Conservation (phyloP, 352 stramenopile genomes). For the Halophytophthora polymorphica region DNA sequence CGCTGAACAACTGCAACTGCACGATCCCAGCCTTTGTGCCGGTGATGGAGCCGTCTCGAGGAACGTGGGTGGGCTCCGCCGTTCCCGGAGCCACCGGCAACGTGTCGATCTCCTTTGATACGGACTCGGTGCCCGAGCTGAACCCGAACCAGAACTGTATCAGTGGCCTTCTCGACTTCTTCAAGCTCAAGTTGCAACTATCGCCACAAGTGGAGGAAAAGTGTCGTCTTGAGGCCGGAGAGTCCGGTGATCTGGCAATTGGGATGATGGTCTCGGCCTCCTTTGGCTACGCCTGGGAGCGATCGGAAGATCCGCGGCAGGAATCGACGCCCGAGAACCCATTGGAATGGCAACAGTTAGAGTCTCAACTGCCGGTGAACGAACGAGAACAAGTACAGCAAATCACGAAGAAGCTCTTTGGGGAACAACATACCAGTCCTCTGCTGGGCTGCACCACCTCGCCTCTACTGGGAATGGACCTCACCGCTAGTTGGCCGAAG, state of each 20-base stretch:
- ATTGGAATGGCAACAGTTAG: slow-evolving; percentile 22
- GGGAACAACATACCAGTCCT: slow-evolving; percentile 19
- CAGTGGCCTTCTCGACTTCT: slow-evolving; percentile 75
- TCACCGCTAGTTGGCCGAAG: slow-evolving; percentile 65
- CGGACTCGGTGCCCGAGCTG: slow-evolving; percentile 63
- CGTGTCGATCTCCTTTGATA: slow-evolving; percentile 76
- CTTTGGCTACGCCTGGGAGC: slow-evolving; percentile 59
- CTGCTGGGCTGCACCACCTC: slow-evolving; percentile 33
- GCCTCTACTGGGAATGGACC: slow-evolving; percentile 51
- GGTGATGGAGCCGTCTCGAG: slow-evolving; percentile 46
- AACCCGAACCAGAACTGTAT: slow-evolving; percentile 77
- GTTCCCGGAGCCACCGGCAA: slow-evolving; percentile 70
- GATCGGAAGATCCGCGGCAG: slow-evolving; percentile 45
- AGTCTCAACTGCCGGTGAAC: slow-evolving; percentile 14
- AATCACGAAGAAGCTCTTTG: slow-evolving; percentile 39
- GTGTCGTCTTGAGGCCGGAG: slow-evolving; percentile 40
- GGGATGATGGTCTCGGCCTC: slow-evolving; percentile 68
- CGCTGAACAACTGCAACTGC: slow-evolving; percentile 79
- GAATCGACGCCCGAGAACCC: slow-evolving; percentile 9
- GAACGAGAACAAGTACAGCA: slow-evolving; percentile 19
- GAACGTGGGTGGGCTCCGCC: slow-evolving; percentile 63
- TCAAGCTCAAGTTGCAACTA: slow-evolving; percentile 77
- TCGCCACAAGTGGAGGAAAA: slow-evolving; percentile 57
- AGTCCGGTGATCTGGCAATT: slow-evolving; percentile 35
- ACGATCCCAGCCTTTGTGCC: slow-evolving; percentile 77